Conservation (phyloP, 805 yeast genomes). For the Myxozyma sirexii region DNA sequence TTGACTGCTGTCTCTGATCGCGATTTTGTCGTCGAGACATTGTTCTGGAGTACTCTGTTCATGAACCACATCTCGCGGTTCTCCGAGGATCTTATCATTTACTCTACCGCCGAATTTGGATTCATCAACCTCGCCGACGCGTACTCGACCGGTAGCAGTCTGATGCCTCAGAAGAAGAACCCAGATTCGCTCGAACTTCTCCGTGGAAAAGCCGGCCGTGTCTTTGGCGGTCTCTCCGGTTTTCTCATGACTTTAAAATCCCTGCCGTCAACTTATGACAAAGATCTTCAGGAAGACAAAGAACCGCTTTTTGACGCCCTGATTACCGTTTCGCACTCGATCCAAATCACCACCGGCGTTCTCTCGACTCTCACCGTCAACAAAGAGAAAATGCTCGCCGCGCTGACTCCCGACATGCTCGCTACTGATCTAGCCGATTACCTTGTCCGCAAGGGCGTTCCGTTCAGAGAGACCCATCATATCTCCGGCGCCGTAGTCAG, state of each 20-base stretch:
- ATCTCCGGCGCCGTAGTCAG: slow-evolving; percentile 98
- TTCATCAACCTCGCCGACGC: slow-evolving; percentile 94
- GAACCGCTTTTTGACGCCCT: slow-evolving; percentile 95
- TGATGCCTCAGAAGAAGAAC: slow-evolving; percentile 99
- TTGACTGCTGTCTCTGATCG: slow-evolving; percentile 96
- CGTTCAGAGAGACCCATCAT: slow-evolving; percentile 98
- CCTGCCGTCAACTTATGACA: slow-evolving; percentile 97
- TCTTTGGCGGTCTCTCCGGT: slow-evolving; percentile 91
- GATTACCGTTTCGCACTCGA: slow-evolving; percentile 89
- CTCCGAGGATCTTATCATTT: slow-evolving; percentile 91
- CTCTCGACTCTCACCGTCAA: slow-evolving; percentile 80
- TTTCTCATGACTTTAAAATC: slow-evolving; percentile 95
- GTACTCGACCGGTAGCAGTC: slow-evolving; percentile 95
- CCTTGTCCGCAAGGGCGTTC: slow-evolving; percentile 95
- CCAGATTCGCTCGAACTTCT: slow-evolving; percentile 94
- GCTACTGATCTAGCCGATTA: slow-evolving; percentile 99
- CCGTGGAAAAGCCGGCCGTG: slow-evolving; percentile 97
- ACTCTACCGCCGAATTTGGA: slow-evolving; percentile 97
- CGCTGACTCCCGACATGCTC: slow-evolving; percentile 97
- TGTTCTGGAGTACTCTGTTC: slow-evolving; percentile 93
- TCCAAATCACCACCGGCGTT: slow-evolving; percentile 94
- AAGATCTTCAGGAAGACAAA: slow-evolving; percentile 98
- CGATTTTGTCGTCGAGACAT: slow-evolving; percentile 92
- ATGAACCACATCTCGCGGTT: slow-evolving; percentile 95
- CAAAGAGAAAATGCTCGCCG: slow-evolving; percentile 74